Conservation (phyloP, 2,329 filamentous ascomycete species). For the Arthrobotrys sphaeroides region DNA sequence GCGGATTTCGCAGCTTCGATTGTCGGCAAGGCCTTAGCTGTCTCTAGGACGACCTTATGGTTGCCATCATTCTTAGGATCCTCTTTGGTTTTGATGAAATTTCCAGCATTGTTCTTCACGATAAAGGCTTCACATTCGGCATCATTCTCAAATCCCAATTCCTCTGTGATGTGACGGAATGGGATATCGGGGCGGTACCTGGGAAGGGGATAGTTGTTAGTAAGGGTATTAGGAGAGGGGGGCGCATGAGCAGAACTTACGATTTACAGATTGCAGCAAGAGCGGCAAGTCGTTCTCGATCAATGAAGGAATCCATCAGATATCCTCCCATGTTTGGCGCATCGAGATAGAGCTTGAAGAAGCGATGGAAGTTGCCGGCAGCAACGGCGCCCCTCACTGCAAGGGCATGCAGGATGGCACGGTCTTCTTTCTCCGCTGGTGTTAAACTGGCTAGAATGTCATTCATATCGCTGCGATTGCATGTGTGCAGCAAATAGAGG, state of each 20-base stretch:
- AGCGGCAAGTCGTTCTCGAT: constrained; percentile 88
- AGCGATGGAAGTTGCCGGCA: constrained; percentile 94
- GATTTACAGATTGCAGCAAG: constrained; percentile 92
- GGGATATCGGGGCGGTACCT: constrained; percentile 94
- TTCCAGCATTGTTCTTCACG: constrained; percentile 78
- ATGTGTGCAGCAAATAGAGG: constrained; percentile 98
- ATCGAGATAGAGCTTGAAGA: constrained; percentile 94
- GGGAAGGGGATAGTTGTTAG: constrained; percentile 15
- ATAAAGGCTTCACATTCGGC: constrained; percentile 91
- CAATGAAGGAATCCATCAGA: constrained; percentile 99
- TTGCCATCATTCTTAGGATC: constrained; percentile 68
- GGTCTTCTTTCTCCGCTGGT: constrained; percentile 88
- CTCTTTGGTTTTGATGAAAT: constrained; percentile 67
- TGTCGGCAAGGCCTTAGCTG: constrained; percentile 74
- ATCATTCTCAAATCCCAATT: constrained; percentile 94
- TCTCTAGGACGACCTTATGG: constrained; percentile 67
- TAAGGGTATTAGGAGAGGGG: constrained; percentile 61
- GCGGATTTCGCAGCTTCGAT: constrained; percentile 78
- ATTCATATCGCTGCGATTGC: constrained; percentile 97
- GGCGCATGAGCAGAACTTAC: constrained; percentile 69
- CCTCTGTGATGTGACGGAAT: constrained; percentile 90
- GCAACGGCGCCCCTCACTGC: constrained; percentile 90
- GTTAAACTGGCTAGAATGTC: constrained; percentile 99
- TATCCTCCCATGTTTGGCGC: constrained; percentile 97
- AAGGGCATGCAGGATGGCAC: constrained; percentile 86